A percentile compares a stretch with the other conserved stretches of the same genome.
Conservation (phyloP, 2,329 filamentous ascomycete species). For the Claviceps capensis region DNA sequence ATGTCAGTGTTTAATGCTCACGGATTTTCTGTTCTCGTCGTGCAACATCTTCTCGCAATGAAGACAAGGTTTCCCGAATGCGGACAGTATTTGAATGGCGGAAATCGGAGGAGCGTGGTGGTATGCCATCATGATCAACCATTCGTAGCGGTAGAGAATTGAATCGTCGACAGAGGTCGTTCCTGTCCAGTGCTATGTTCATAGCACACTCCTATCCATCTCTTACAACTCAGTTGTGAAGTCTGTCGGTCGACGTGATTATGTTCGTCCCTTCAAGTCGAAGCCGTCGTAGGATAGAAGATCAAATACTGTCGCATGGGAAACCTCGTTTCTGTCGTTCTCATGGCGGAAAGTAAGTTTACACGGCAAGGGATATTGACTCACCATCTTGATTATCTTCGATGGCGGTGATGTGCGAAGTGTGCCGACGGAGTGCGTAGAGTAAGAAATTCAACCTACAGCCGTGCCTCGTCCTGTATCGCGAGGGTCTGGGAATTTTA, state of each 20-base stretch:
- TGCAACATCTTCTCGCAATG: too few relatives aligned
- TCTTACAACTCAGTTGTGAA: background rate
- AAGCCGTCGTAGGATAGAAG: background rate
- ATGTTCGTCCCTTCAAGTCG: background rate
- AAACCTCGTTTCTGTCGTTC: background rate
- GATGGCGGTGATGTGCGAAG: conserved; percentile 25
- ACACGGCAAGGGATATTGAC: conserved; percentile 14
- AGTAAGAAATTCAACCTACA: conserved; percentile 19
- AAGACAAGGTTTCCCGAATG: background rate
- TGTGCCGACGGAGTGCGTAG: conserved; percentile 25
- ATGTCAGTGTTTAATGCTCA: background rate
- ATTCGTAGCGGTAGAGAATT: background rate
- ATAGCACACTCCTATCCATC: background rate
- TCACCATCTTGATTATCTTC: conserved; percentile 36
- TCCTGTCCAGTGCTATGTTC: background rate
- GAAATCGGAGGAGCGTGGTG: background rate
- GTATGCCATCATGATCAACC: background rate
- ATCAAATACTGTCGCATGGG: background rate
- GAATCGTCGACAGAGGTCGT: background rate
- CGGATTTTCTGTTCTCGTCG: background rate
- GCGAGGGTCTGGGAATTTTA: conserved; percentile 21
- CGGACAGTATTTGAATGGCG: background rate
- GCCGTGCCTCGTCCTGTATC: conserved; percentile 20
- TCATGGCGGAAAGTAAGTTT: background rate
- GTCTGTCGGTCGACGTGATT: background rate